Conservation (phyloP, 208 protist genomes). For the Wallacemonas rigidus region DNA sequence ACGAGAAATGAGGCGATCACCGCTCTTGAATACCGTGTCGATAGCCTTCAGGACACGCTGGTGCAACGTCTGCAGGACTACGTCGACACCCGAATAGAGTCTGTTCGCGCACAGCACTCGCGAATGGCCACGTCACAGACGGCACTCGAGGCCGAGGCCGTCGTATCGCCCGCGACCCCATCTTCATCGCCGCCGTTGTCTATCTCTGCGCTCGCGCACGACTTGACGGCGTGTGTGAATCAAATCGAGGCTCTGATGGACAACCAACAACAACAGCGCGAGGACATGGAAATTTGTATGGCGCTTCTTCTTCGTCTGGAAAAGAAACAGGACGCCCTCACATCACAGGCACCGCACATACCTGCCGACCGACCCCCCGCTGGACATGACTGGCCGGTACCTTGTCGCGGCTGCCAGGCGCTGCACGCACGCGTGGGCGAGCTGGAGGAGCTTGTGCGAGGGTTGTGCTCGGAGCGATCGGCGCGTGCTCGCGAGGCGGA, state of each 20-base stretch:
- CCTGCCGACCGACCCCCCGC: no score
- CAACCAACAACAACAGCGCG: constrained; percentile 27
- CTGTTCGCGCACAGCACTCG: neutral
- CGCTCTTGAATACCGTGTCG: neutral
- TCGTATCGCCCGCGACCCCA: neutral
- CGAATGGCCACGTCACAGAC: no score
- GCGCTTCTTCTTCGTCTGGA: neutral
- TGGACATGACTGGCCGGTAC: no score
- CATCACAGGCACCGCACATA: no score
- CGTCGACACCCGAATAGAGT: neutral
- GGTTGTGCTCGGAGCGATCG: constrained; percentile 2
- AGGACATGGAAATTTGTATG: constrained; percentile 11
- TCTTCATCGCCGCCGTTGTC: neutral
- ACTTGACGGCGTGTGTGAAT: constrained; percentile 30
- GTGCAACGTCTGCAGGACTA: constrained; percentile 4
- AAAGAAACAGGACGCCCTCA: neutral
- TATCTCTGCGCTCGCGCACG: constrained; percentile 24
- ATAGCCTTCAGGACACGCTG: constrained; percentile 4
- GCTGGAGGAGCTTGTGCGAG: neutral
- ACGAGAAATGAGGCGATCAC: neutral
- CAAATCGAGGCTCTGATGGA: constrained; percentile 40
- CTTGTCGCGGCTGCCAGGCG: neutral
- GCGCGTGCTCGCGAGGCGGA: neutral
- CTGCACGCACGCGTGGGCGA: neutral
- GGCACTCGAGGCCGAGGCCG: neutral